Conservation (phyloP, 1,284 basidiomycete genomes). For the Cutaneotrichosporon dermatis region DNA sequence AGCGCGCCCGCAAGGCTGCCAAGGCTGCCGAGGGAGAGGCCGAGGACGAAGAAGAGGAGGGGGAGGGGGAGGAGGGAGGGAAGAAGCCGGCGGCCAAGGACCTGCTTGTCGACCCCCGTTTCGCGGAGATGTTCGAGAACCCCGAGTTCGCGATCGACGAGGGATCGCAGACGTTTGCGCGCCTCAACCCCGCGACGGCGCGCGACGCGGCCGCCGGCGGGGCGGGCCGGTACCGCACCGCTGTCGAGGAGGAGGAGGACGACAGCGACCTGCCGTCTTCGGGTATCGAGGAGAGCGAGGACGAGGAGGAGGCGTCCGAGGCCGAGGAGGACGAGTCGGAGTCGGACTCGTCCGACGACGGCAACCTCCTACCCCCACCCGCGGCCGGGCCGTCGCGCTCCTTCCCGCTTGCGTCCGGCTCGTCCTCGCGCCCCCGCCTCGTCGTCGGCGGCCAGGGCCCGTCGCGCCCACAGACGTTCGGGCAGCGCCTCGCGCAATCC, state of each 20-base stretch:
- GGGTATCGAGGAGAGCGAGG: slow-evolving; percentile 52
- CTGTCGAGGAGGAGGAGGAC: slow-evolving; percentile 83
- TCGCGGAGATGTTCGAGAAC: slow-evolving; percentile 86
- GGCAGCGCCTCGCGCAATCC: slow-evolving; percentile 42
- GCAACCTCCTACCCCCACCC: slow-evolving; percentile 37
- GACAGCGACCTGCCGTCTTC: slow-evolving; percentile 77
- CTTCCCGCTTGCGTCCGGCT: slow-evolving; percentile 22
- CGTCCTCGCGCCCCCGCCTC: slow-evolving; percentile 29
- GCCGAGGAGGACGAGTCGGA: slow-evolving; percentile 51
- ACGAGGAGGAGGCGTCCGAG: slow-evolving; percentile 48
- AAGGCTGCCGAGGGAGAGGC: background rate
- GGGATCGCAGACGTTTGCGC: slow-evolving; percentile 73
- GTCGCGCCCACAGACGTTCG: slow-evolving; percentile 39
- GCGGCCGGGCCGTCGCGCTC: slow-evolving; percentile 31
- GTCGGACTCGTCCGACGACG: slow-evolving; percentile 55
- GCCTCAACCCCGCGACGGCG: slow-evolving; percentile 82
- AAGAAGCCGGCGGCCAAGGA: slow-evolving; percentile 35
- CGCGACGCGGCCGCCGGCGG: slow-evolving; percentile 34
- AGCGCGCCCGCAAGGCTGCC: slow-evolving; percentile 46
- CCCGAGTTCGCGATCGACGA: slow-evolving; percentile 94
- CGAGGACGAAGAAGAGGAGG: slow-evolving; percentile 38
- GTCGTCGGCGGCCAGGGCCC: slow-evolving; percentile 29
- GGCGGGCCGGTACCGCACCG: slow-evolving; percentile 63
- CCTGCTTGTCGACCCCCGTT: slow-evolving; percentile 81
- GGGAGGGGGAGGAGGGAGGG: slow-evolving; percentile 45